Evolutionary conservation across 306 rosid species (phyloP), one percentile per base, ranked within the genome.

Genomic region (Mimosa bimucronata): DNA sequence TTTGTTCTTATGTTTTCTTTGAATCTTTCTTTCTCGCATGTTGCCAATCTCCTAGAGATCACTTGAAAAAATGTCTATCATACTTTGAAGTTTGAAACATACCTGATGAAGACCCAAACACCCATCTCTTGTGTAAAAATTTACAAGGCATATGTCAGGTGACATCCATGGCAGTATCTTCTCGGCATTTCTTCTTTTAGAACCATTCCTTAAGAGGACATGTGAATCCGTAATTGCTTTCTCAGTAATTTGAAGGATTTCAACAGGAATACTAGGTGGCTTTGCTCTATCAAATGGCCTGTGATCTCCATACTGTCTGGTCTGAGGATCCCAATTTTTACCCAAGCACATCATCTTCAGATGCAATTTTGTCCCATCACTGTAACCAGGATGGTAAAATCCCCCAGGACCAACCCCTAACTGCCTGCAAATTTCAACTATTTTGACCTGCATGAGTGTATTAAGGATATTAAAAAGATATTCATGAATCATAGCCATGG

Each of bases 331-430:
- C 97, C 97, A 90, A 75, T 88, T 89, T 85, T 82, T 90, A 80
- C 97, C 98, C 0, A 95, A 91, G 71, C 98, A 95, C 98, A 91
- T 92, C 98, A 92, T 95, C 74, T 69, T 91, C 84, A 92, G 80
- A 69, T 85, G 86, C 84, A 92, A 75, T 13, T 80, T 83, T 23
- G 82, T 75, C 52, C 88, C 92, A 31, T 88, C 96, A 7, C 77
- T 82, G 60, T 91, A 91, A 53, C 89, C 91, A 78, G 98, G 98
- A 80, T 88, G 89, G 87, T 90, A 95, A 86, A 95, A 95, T 42
- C 98, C 98, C 66, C 98, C 94, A 15, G 23, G 11, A 19, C 92
- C 91, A 41, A 79, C 0, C 71, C 98, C 98, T 62, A 92, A 74
- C 41, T 77, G 74, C 52, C 83, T 80, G 85, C 97, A 91, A 67